phyloP scores from a whole-genome alignment of 2,329 filamentous ascomycete species.

The Colletotrichum abscissum region DNA sequence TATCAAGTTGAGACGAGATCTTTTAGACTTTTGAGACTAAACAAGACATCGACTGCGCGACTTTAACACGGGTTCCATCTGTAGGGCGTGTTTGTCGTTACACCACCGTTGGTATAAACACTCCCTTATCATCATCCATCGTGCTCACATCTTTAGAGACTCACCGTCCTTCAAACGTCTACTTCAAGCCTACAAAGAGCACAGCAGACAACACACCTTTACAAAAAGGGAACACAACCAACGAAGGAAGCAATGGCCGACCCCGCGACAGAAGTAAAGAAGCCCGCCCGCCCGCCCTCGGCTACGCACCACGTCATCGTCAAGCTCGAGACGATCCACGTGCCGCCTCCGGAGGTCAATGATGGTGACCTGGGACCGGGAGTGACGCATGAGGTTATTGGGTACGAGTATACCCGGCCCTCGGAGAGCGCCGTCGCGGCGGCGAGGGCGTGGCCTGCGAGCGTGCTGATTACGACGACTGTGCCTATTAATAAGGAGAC shows the following conservation, averaged over 20 bases:
- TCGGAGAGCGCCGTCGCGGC: constrained; percentile 16
- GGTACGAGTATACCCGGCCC: constrained; percentile 34
- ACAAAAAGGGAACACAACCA: too few species aligned
- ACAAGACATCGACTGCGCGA: neutral
- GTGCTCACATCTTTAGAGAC: neutral
- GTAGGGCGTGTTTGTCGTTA: neutral
- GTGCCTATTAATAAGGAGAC: constrained; percentile 37
- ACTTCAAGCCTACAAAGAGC: neutral
- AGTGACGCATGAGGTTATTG: constrained; percentile 35
- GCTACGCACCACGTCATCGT: constrained; percentile 36
- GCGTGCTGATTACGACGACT: constrained; percentile 41
- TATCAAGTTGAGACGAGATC: neutral
- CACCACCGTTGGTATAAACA: neutral
- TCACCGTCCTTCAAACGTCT: neutral
- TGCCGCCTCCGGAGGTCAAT: constrained; percentile 28
- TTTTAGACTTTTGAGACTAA: neutral
- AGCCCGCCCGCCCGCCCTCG: constrained; percentile 26
- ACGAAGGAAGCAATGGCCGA: constrained; percentile 17
- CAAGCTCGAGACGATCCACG: constrained; percentile 37
- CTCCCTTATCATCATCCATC: neutral
- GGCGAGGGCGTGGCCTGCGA: constrained; percentile 39
- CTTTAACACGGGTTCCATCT: neutral
- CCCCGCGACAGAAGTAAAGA: constrained; percentile 23
- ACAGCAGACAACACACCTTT: too few species aligned
- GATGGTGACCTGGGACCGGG: neutral